Evolutionary conservation across 345 rosid genomes (phyloP), one percentile per base, ranked within the genome.

Genomic region (Eucalyptus pauciflora): DNA sequence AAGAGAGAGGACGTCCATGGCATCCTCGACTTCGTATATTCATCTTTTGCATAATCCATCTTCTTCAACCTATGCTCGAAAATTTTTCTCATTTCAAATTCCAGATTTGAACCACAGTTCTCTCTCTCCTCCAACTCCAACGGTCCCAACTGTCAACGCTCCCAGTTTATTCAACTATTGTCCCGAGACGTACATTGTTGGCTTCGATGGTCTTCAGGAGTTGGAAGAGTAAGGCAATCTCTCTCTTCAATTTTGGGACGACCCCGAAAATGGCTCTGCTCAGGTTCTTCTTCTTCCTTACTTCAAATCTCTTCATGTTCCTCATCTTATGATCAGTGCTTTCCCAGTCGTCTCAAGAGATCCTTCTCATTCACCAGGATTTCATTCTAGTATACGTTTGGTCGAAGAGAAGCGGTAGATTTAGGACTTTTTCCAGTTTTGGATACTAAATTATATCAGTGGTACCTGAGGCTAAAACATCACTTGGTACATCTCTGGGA

Each of bases 1-100:
- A 37, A 37, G 37, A 4, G 37, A 37, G 37, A 37, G 37, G 37
- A 37, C 37, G 37, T 37, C 37, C 37, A 37, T 37, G 37, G 37
- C 37, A 37, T 37, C 37, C 37, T 37, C 37, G 37, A 37, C 37
- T 37, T 37, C 37, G 37, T 37, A 56, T 24, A 6, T 10, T 56
- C 64, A 89, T 87, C 99, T 96, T 87, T 81, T 92, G 94, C 93
- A 95, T 50, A 98, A 97, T 81, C 90, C 94, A 51, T 93, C 93
- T 6, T 24, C 29, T 58, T 24, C 64, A 58, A 10, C 29, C 64
- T 24, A 1, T 24, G 2, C 64, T 10, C 13, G 6, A 12, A 56
- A 56, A 22, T 24, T 56, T 56, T 24, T 24, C 62, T 56, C 29
- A 5, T 56, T 56, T 56, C 62, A 56, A 22, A 22, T 22, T 56